Base-by-base conservation (phyloP, 2,329 filamentous ascomycete genomes). In the Scytalidium sp. region DNA sequence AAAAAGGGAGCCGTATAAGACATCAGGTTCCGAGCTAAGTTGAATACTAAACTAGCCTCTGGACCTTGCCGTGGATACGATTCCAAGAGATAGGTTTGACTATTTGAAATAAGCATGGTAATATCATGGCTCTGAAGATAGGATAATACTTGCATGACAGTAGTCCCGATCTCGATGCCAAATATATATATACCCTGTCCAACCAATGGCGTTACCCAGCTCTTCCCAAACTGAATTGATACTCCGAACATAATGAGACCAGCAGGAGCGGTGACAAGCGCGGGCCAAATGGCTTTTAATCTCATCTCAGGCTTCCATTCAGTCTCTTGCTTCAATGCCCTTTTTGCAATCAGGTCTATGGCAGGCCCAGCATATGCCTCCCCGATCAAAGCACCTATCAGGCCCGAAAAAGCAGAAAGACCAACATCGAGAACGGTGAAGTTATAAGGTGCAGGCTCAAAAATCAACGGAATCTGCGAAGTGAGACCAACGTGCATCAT, bases 271-370 rank as follows among this genome's bases (percentile, higher is more conserved):
- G 64, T 46, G 6, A 64, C 40, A n/a, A 58, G 59, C 13, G 59
- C 60, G 2, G 57, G 54, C 61, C 60, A 65, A 47, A 63, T 61
- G 8, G 57, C 61, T 43, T 52, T 49, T 23, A 65, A 54, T 23
- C 63, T 17, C 44, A 48, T 11, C 43, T 50, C 48, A 6, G 48
- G 48, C 20, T 39, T 10, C 48, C 48, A 50, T 29, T 49, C 45
- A 10, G 8, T n/a, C 8, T 27, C 45, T 21, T 46, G 21, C 25
- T 39, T 50, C 19, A 50, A 27, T 8, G 19, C 17, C 10, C 48
- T 19, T 32, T 50, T 50, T 3, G 48, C 48, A 27, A 50, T 50
- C n/a, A 49, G 13, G 32, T 51, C 49, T 6, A 49, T 20, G 13
- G 23, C 20, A 8, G 49, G 49, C 15, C 49, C 49, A 8, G 49